A percentile compares a stretch with the other conserved stretches of the same genome.
Conservation (phyloP, 371 early-diverging fungal species). For the Fennellomyces sp. region DNA sequence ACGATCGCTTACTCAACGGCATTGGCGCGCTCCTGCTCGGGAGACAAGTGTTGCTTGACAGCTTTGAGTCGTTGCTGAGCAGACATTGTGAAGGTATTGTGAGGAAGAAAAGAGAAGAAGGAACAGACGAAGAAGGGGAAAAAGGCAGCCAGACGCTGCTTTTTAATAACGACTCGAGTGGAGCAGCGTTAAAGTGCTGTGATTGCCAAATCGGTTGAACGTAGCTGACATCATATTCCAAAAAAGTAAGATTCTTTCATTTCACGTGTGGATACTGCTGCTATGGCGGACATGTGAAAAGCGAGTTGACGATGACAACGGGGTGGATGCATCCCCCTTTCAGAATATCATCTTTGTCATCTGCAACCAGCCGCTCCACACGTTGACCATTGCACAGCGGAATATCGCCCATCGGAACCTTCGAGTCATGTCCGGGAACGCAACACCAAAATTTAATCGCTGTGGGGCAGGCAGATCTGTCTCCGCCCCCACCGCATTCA, state of each 20-base stretch:
- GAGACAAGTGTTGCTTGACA: conserved; percentile 31
- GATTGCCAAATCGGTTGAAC: not conserved
- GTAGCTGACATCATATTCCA: conserved; percentile 9
- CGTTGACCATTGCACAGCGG: not conserved
- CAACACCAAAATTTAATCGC: not conserved
- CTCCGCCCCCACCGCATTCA: not conserved
- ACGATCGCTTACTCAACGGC: conserved; percentile 28
- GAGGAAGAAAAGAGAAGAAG: not conserved
- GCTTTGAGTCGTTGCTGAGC: conserved; percentile 25
- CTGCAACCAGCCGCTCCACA: not conserved
- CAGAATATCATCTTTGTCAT: conserved; percentile 2
- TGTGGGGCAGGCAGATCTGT: not conserved
- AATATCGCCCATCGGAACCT: too few species aligned
- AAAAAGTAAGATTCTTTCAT: not conserved
- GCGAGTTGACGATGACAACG: not conserved
- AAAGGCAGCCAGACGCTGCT: not conserved
- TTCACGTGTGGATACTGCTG: not conserved
- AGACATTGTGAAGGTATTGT: not conserved
- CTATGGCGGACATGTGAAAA: conserved; percentile 1
- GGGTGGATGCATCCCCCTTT: not conserved
- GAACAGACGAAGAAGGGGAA: not conserved
- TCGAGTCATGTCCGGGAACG: too few species aligned
- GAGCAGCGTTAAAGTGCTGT: too few species aligned
- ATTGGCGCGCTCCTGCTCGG: conserved; percentile 23
- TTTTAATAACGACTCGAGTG: not conserved